Evolutionary conservation across 2,329 filamentous ascomycete species (phyloP).

Genomic region (Alternaria triticimaculans): DNA sequence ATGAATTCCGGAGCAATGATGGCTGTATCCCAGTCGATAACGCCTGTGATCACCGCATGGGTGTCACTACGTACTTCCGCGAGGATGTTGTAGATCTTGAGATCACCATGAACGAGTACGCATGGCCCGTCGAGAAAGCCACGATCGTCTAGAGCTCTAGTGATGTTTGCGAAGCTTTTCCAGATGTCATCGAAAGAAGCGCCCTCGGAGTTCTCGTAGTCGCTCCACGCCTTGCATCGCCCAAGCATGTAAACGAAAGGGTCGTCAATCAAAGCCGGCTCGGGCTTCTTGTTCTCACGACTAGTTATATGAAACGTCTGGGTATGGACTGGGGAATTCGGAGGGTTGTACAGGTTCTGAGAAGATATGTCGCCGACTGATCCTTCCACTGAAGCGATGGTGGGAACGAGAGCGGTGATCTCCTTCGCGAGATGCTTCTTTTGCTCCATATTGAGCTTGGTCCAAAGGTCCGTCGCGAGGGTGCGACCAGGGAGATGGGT

Average conservation of each 20-base stretch:
- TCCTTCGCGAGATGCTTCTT: neutral
- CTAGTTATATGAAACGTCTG: no score
- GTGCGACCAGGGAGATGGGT: neutral
- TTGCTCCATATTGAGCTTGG: neutral
- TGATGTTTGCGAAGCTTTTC: constrained; percentile 11
- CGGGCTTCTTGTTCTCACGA: no score
- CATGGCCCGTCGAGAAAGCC: constrained; percentile 16
- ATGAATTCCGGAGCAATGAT: constrained; percentile 41
- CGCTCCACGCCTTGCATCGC: constrained; percentile 13
- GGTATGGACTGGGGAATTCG: neutral
- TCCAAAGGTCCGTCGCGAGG: rapidly evolving
- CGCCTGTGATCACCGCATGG: constrained; percentile 23
- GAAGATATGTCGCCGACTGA: neutral
- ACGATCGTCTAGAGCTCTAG: constrained; percentile 14
- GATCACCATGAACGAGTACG: constrained; percentile 33
- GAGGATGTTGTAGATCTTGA: constrained; percentile 39
- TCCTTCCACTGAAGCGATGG: neutral
- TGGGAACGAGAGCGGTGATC: neutral
- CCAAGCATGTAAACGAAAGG: constrained; percentile 4
- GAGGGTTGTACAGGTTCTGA: neutral
- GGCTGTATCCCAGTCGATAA: constrained; percentile 48
- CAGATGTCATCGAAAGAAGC: constrained; percentile 14
- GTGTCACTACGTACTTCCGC: constrained; percentile 15
- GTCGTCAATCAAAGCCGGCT: no score
- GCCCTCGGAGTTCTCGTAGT: neutral